Conservation (phyloP, 345 rosid species). For the Crucihimalaya himalaica region DNA sequence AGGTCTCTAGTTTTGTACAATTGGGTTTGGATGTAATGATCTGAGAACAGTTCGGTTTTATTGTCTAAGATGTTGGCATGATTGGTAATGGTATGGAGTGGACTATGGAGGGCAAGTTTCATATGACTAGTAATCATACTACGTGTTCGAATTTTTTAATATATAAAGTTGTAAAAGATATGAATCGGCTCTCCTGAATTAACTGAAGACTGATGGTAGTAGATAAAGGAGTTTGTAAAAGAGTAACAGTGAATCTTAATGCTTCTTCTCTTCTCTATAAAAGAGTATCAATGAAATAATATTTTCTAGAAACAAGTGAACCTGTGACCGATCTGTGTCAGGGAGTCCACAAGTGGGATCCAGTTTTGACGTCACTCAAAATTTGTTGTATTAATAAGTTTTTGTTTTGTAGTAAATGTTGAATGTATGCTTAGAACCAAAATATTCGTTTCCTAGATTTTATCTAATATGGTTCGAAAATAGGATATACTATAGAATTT, state of each 20-base stretch:
- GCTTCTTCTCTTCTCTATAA: slow-evolving; percentile 18
- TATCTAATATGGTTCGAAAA: not conserved
- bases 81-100: not conserved
- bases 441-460: not conserved
- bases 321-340: slow-evolving; percentile 34
- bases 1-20: slow-evolving; percentile 7
- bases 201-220: not conserved
- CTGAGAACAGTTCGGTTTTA: not conserved
- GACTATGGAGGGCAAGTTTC: slow-evolving; percentile 3
- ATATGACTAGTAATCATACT: not conserved
- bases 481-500: not conserved
- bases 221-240: slow-evolving; percentile 3
- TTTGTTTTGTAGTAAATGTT: not conserved
- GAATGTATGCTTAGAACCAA: not conserved
- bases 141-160: not conserved
- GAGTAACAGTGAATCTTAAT: slow-evolving; percentile 26
- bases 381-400: not conserved
- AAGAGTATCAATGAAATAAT: not conserved
- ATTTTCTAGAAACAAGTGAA: slow-evolving; percentile 18
- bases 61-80: slow-evolving; percentile 2
- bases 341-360: slow-evolving; percentile 29
- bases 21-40: not conserved
- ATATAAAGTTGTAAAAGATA: not conserved
- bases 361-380: not conserved
- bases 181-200: not conserved